Base-by-base conservation (phyloP, 805 yeast genomes). In the Yamadazyma paraphyllophila region DNA sequence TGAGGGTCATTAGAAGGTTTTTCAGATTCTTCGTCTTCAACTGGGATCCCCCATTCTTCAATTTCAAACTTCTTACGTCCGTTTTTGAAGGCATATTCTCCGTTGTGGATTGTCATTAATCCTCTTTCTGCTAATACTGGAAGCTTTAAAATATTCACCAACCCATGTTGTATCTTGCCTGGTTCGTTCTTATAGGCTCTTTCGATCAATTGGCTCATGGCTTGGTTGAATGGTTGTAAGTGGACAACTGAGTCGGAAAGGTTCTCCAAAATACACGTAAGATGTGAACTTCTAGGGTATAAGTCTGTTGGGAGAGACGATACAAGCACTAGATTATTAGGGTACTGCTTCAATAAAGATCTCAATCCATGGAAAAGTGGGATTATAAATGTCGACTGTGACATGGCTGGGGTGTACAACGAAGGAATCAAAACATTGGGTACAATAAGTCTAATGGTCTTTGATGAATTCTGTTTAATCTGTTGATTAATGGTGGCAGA, bases 11-110 rank as follows among this genome's bases (percentile, higher is more conserved):
- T 59, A 5, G 34, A 1, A 10, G 39, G 15, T 26, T 35, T 41
- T 5, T 29, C 68, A 12, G 75, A 59, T 11, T 56, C 84, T n/a
- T 75, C 86, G 47, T 85, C 95, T 46, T 90, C 97, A 2, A 92
- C 96, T 0, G 99, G 98, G 41, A 94, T 94, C n/a, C 96, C 88
- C 96, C 97, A 94, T 57, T 83, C 88, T 53, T 88, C 92, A 43
- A 94, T 84, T 57, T 88, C 96, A 60, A 92, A 89, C 56, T 78
- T 82, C 62, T 82, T 81, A 51, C 86, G 77, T 11, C 96, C 92
- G 53, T 89, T 88, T 59, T 83, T 83, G 67, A 91, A 92, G 4
- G 96, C 89, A 62, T 79, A 84, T 64, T 91, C 97, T 48, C 86
- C 83, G 47, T 74, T 73, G 46, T 81, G 78, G 1, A 81, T 77